Evolutionary conservation across 2,329 filamentous ascomycete species (phyloP).

Genomic region (Neonectria neomacrospora): DNA sequence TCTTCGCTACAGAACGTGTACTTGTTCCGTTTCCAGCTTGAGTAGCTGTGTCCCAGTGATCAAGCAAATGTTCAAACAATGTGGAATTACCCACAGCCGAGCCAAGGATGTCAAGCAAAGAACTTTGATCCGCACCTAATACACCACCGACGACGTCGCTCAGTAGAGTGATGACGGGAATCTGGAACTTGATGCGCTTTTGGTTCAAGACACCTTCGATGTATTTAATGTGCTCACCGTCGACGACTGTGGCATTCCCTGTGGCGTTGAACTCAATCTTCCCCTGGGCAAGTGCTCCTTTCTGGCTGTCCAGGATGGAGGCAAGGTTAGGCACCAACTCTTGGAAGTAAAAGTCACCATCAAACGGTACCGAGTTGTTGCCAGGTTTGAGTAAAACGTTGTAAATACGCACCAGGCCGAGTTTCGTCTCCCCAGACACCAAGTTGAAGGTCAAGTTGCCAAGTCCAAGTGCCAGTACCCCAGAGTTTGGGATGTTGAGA

Average conservation of each 20-base stretch:
- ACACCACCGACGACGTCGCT: constrained; percentile 53
- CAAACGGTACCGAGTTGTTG: constrained; percentile 55
- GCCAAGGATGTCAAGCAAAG: constrained; percentile 49
- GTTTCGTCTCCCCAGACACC: constrained; percentile 51
- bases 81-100: constrained; percentile 55
- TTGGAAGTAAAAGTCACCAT: constrained; percentile 55
- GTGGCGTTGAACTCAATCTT: constrained; percentile 54
- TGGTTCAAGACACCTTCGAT: constrained; percentile 57
- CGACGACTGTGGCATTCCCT: constrained; percentile 55
- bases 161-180: constrained; percentile 54
- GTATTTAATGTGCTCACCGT: constrained; percentile 57
- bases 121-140: constrained; percentile 42
- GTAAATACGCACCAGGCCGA: constrained; percentile 54
- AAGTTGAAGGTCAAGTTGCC: constrained; percentile 60
- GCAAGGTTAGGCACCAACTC: constrained; percentile 55
- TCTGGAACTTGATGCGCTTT: constrained; percentile 49
- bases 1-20: neutral
- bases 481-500: constrained; percentile 58
- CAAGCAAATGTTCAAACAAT: constrained; percentile 50
- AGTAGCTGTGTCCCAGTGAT: constrained; percentile 47
- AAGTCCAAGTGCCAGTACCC: constrained; percentile 55
- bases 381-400: constrained; percentile 55
- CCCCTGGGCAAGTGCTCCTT: constrained; percentile 50
- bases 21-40: neutral
- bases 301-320: constrained; percentile 52